Conservation (phyloP, 768 basidiomycete species). For the Trichaptum fuscoviolaceum region DNA sequence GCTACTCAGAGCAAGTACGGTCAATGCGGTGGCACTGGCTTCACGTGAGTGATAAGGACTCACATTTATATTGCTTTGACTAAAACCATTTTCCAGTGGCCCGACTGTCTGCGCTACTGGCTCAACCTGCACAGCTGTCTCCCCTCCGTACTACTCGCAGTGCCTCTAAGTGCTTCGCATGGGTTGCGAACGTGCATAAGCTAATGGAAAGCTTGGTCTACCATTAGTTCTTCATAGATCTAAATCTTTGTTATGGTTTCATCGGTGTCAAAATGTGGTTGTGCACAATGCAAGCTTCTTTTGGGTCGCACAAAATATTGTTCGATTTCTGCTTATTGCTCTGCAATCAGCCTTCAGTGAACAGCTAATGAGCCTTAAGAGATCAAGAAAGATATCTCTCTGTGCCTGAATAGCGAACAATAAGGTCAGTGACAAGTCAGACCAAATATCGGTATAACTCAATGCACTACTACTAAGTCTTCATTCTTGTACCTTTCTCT, state of each 20-base stretch:
- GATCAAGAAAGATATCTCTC: too few relatives aligned
- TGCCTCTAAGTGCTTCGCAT: neutral
- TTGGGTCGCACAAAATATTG: neutral
- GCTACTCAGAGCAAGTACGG: conserved; percentile 15
- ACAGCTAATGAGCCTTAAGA: too few relatives aligned
- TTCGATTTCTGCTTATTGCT: too few relatives aligned
- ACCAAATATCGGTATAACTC: neutral
- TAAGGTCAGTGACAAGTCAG: neutral
- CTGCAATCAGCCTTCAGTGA: too few relatives aligned
- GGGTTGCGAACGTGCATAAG: neutral
- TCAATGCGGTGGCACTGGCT: conserved; percentile 21
- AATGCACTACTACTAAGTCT: neutral
- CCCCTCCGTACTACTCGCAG: conserved; percentile 14
- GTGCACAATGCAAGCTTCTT: neutral
- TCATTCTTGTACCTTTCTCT: neutral
- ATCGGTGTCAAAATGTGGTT: neutral
- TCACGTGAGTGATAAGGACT: conserved; percentile 7
- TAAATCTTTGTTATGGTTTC: neutral
- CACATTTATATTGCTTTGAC: neutral
- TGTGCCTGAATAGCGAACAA: neutral
- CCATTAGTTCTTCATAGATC: neutral
- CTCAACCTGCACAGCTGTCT: conserved; percentile 13
- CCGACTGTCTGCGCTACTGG: conserved; percentile 12
- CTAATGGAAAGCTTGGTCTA: neutral
- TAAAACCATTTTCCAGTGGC: conserved; percentile 7